These are phyloP conservation scores for Colletotrichum noveboracense DNA, from an alignment of 2,329 filamentous ascomycete genomes.

Conservation along the genomic window DNA sequence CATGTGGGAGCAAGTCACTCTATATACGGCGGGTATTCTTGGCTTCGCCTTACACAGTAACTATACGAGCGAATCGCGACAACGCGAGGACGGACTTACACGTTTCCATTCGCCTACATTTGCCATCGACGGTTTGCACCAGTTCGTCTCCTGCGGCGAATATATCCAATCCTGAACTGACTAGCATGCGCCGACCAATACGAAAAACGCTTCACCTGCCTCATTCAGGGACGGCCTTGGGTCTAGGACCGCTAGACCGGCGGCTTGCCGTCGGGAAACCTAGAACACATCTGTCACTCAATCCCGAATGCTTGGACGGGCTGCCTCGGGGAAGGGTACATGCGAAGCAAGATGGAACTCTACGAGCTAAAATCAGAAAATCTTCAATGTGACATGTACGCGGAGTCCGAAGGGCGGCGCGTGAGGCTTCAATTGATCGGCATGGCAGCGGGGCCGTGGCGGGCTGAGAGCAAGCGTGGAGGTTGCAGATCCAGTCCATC, in stretches of 20 bases:
- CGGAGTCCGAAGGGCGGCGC: background rate
- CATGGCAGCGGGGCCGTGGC: background rate
- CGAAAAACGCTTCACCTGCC: background rate
- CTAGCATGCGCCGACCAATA: background rate
- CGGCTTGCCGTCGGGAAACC: background rate
- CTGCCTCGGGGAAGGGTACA: background rate
- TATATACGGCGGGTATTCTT: background rate
- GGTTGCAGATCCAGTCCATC: background rate
- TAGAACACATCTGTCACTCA: background rate
- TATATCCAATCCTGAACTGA: background rate
- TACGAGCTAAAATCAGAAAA: background rate
- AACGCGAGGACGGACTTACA: background rate
- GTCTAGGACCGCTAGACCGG: background rate
- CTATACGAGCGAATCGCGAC: background rate
- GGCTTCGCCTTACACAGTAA: background rate
- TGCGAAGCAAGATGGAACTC: background rate
- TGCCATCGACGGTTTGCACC: background rate
- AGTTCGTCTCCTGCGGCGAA: background rate
- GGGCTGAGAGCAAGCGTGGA: background rate
- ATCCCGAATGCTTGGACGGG: background rate
- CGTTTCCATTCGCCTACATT: background rate
- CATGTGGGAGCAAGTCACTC: background rate
- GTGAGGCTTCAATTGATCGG: background rate
- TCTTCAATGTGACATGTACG: background rate
- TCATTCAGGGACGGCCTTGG: background rate